Evolutionary conservation across 257 asterid genomes (phyloP), one percentile per base, ranked within the genome.

Genomic region (Salvia splendens): DNA sequence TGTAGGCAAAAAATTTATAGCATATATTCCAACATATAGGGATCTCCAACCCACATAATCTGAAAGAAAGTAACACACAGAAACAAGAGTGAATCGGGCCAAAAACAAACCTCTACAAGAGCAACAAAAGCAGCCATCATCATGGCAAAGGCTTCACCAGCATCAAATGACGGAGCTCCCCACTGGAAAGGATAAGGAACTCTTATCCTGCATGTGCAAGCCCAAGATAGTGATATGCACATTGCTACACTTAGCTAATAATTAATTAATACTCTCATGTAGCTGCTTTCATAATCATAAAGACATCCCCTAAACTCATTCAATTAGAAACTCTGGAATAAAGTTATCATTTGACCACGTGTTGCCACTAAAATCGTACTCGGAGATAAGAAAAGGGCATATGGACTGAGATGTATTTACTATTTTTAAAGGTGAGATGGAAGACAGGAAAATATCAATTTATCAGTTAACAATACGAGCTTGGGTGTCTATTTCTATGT

Each of bases 101-200:
- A 67, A 24, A 70, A 70, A 45, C 65, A n/a, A 65, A 89, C 95
- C 95, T 89, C 97, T 1, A 89, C 88, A 64, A 89, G 94, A 73
- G 97, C 93, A 42, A 89, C 96, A 77, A 89, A 89, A 28, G 94
- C 86, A 9, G 96, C 95, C 93, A 84, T 87, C 96, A 89, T 87
- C 96, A 89, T 89, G 33, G 96, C 96, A 76, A 89, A 89, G 69
- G 91, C 91, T 77, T 89, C 97, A 30, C 97, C 97, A n/a, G 97
- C 97, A 77, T 89, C 97, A 72, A 89, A 89, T 9, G 97, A 87
- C 65, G 97, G 97, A 15, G 97, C 86, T 65, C 95, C 96, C 95
- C 96, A 89, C 35, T 89, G 96, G 55, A 89, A 89, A 57, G 96
- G 96, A 72, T 89, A 89, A 28, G 96, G 96, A 77, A 89, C 81